phyloP scores from a whole-genome alignment of 2,329 filamentous ascomycete species.

The Curvularia spicifera region DNA sequence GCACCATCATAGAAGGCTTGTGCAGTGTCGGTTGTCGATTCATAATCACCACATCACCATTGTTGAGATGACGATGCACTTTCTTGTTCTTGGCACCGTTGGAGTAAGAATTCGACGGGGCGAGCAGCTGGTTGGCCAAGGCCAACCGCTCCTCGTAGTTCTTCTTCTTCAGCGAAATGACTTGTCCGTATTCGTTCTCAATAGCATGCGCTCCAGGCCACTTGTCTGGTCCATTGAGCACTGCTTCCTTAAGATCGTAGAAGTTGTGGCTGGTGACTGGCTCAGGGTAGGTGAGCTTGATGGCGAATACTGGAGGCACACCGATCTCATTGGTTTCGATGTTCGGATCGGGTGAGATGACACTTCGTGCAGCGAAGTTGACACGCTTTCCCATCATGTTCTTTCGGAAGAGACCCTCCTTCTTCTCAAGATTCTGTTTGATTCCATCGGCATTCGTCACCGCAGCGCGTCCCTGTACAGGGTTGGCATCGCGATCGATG shows the following conservation, averaged over 20 bases:
- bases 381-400: constrained; percentile 99
- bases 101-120: constrained; percentile 76
- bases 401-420: constrained; percentile 96
- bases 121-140: constrained; percentile 89
- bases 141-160: constrained; percentile 86
- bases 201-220: constrained; percentile 96
- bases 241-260: constrained; percentile 91
- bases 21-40: constrained; percentile 97
- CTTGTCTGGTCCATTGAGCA: constrained; percentile 90
- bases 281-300: constrained; percentile 94
- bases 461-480: constrained; percentile 76
- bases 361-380: constrained; percentile 95
- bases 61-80: constrained; percentile 92
- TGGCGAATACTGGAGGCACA: constrained; percentile 96
- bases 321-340: constrained; percentile 99
- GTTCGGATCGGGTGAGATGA: constrained; percentile 97
- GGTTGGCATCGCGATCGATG: constrained; percentile 87
- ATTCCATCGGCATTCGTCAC: constrained; percentile 88
- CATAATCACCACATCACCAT: constrained; percentile 97
- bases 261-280: constrained; percentile 98
- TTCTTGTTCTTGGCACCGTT: constrained; percentile 89
- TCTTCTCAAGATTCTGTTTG: constrained; percentile 98
- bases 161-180: constrained; percentile 86
- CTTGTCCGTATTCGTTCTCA: constrained; percentile 92
- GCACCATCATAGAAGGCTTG: constrained; percentile 99